Conservation (phyloP, 2,329 filamentous ascomycete genomes). For the Calycina marina region DNA sequence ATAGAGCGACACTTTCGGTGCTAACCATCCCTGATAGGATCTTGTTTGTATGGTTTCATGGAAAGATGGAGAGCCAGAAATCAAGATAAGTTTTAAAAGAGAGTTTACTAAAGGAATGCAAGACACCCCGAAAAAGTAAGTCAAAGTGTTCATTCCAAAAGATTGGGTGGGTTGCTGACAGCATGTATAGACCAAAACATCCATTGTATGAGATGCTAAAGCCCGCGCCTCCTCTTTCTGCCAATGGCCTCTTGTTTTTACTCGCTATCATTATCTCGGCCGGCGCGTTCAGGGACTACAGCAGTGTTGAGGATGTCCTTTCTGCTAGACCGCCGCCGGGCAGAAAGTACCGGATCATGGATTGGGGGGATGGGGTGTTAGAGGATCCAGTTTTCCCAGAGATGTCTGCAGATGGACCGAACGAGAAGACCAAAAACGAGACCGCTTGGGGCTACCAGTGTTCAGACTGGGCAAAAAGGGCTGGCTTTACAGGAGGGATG, state of each 20-base stretch:
- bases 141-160: slow-evolving; percentile 4
- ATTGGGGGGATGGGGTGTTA: slow-evolving; percentile 3
- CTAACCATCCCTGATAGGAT: slow-evolving; percentile 9
- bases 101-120: slow-evolving; percentile 8
- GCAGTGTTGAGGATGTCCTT: slow-evolving; percentile 5
- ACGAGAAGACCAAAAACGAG: slow-evolving; percentile 9
- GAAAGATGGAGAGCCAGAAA: slow-evolving; percentile 9
- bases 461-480: slow-evolving; percentile 8
- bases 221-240: slow-evolving; percentile 6
- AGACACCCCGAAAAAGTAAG: slow-evolving; percentile 10
- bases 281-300: slow-evolving; percentile 6
- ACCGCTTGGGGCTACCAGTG: slow-evolving; percentile 5
- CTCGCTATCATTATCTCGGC: slow-evolving; percentile 8
- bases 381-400: slow-evolving; percentile 5
- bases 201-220: slow-evolving; percentile 7
- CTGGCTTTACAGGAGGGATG: slow-evolving; percentile 5
- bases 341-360: slow-evolving; percentile 7
- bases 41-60: slow-evolving; percentile 10
- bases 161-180: slow-evolving; percentile 6
- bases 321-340: slow-evolving; percentile 3
- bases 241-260: slow-evolving; percentile 7
- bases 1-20: slow-evolving; percentile 2
- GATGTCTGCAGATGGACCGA: slow-evolving; percentile 6
- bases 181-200: slow-evolving; percentile 8
- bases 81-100: slow-evolving; percentile 11